Evolutionary conservation across 148 eudicot genomes (phyloP).

Genomic region (Fallopia convolvulus): DNA sequence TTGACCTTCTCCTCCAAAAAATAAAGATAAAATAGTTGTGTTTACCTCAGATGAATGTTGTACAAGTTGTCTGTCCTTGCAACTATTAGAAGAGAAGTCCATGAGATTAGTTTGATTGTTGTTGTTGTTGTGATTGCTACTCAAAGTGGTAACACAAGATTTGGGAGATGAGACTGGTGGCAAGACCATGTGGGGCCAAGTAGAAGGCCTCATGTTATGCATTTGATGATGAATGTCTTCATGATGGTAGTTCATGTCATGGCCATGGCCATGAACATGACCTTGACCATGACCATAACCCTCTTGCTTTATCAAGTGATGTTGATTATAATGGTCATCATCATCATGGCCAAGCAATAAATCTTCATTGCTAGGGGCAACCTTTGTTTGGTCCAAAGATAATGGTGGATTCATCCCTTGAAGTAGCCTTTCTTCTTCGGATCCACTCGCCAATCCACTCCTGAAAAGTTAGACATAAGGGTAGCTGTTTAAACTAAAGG

Average conservation of each 20-base stretch:
- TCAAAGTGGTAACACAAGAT: conserved; percentile 8
- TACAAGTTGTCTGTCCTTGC: not conserved
- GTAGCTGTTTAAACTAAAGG: too few species aligned
- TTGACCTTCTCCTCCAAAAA: not conserved
- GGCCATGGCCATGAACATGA: not conserved
- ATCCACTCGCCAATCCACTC: conserved; percentile 3
- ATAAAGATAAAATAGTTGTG: not conserved
- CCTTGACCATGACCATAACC: not conserved
- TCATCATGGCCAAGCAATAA: not conserved
- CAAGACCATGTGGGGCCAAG: conserved; percentile 11
- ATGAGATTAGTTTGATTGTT: not conserved
- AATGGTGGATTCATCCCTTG: not conserved
- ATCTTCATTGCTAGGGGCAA: not conserved
- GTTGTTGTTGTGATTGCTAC: not conserved
- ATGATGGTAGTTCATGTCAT: conserved; percentile 9
- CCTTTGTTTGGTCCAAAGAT: not conserved
- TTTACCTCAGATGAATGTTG: not conserved
- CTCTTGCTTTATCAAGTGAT: conserved; percentile 9
- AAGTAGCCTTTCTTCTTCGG: conserved; percentile 7
- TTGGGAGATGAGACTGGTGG: conserved; percentile 3
- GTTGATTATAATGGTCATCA: not conserved
- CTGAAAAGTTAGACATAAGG: not conserved
- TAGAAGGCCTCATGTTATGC: conserved; percentile 4
- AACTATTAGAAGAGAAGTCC: conserved; percentile 9
- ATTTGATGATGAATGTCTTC: conserved; percentile 1